These are phyloP conservation scores for Cryphonectria japonica DNA, from an alignment of 2,329 filamentous ascomycete species.

Conservation along the genomic window DNA sequence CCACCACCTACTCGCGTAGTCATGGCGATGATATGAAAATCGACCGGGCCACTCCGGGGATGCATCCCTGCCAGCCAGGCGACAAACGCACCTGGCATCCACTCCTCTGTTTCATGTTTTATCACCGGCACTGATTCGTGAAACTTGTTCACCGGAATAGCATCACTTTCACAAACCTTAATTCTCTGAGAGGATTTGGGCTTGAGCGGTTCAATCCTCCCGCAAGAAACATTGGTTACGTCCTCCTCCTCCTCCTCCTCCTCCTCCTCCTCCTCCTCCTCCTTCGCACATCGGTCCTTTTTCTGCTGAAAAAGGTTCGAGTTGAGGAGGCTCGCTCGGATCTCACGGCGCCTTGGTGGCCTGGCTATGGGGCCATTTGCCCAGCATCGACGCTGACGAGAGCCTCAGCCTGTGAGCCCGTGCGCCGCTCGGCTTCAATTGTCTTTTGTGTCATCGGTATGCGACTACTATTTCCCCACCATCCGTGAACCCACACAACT, in stretches of 20 bases:
- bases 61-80: background rate
- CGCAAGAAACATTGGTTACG: background rate
- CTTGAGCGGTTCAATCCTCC: background rate
- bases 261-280: background rate
- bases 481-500: background rate
- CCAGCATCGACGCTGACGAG: conserved; percentile 1
- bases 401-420: conserved; percentile 1
- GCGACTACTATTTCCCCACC: background rate
- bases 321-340: background rate
- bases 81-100: background rate
- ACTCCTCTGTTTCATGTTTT: conserved; percentile 5
- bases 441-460: background rate
- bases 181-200: background rate
- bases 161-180: background rate
- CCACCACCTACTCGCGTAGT: too few species aligned
- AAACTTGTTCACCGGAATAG: conserved; percentile 6
- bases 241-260: background rate
- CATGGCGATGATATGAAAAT: background rate
- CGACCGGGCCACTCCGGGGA: background rate
- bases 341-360: background rate
- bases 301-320: background rate
- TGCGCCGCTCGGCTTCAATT: background rate
- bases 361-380: background rate
- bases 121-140: conserved; percentile 6
- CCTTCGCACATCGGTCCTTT: background rate